Evolutionary conservation across 2,329 filamentous ascomycete genomes (phyloP).

Genomic region (Claviceps quebecensis): DNA sequence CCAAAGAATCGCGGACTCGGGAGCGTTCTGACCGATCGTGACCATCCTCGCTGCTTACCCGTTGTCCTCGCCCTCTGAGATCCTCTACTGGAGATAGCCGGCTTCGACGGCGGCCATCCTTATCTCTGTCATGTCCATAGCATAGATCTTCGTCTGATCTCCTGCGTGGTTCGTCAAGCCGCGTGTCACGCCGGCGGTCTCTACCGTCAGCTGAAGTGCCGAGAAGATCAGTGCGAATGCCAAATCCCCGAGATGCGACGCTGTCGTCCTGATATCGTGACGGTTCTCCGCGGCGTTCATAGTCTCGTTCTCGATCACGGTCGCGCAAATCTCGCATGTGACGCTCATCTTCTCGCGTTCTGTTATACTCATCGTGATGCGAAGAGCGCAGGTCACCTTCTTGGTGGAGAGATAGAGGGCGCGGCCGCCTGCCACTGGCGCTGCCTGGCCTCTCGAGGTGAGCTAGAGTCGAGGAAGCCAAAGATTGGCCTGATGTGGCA

Average conservation of each 20-base stretch:
- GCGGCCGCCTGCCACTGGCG: conserved; percentile 13
- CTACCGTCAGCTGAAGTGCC: conserved; percentile 28
- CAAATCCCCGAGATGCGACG: conserved; percentile 34
- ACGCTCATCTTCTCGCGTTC: conserved; percentile 33
- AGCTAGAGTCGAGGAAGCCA: conserved; percentile 15
- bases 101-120: conserved; percentile 15
- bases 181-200: conserved; percentile 21
- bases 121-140: conserved; percentile 16
- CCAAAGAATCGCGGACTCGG: conserved; percentile 33
- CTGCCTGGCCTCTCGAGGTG: conserved; percentile 10
- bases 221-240: conserved; percentile 30
- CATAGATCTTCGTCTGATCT: conserved; percentile 18
- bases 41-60: conserved; percentile 16
- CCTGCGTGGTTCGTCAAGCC: conserved; percentile 16
- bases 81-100: conserved; percentile 13
- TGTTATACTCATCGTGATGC: conserved; percentile 35
- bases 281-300: conserved; percentile 15
- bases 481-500: conserved; percentile 24
- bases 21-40: conserved; percentile 24
- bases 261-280: conserved; percentile 31
- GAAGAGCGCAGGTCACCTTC: conserved; percentile 29
- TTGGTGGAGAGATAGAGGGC: conserved; percentile 39
- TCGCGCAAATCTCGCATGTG: conserved; percentile 28
- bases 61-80: conserved; percentile 17
- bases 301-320: conserved; percentile 13